Percentiles rank a stretch among this genome's conserved stretches.
phyloP scores from a whole-genome alignment of 2,329 filamentous ascomycete species.

The Epichloe typhina region DNA sequence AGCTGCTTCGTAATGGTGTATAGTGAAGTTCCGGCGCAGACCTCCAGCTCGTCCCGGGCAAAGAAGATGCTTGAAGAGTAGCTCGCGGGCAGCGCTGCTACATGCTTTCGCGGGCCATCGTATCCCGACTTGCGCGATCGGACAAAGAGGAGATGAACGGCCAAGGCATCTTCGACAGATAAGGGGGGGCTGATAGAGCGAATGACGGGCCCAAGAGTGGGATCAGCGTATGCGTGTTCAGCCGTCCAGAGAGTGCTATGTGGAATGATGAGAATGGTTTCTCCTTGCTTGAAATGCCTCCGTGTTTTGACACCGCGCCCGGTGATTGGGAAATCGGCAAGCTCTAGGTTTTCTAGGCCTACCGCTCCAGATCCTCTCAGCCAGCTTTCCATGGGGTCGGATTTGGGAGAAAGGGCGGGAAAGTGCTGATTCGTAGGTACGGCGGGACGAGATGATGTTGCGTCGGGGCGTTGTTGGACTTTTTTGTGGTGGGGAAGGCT shows the following conservation, averaged over 20 bases:
- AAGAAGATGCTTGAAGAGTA: constrained; percentile 24
- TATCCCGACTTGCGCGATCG: constrained; percentile 20
- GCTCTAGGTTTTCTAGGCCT: constrained; percentile 18
- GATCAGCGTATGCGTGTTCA: constrained; percentile 18
- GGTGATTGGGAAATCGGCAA: constrained; percentile 19
- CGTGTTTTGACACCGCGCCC: constrained; percentile 19
- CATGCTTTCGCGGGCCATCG: constrained; percentile 15
- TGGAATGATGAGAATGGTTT: constrained; percentile 21
- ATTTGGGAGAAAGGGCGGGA: neutral
- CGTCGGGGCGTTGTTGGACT: too few relatives aligned
- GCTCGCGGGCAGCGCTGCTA: constrained; percentile 17
- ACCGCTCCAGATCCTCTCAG: constrained; percentile 16
- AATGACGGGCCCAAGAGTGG: constrained; percentile 19
- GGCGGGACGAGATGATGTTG: too few relatives aligned
- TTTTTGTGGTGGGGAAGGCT: too few relatives aligned
- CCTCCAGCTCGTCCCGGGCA: constrained; percentile 18
- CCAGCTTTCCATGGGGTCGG: constrained; percentile 18
- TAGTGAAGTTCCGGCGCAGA: constrained; percentile 20
- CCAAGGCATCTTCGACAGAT: constrained; percentile 20
- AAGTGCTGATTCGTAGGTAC: too few relatives aligned
- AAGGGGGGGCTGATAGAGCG: constrained; percentile 17
- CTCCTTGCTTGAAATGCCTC: constrained; percentile 18
- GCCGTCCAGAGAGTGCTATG: constrained; percentile 18
- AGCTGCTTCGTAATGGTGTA: constrained; percentile 20
- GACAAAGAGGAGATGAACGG: constrained; percentile 21